Conservation (phyloP, 2,329 filamentous ascomycete genomes). For the Rugonectria rugulosa region DNA sequence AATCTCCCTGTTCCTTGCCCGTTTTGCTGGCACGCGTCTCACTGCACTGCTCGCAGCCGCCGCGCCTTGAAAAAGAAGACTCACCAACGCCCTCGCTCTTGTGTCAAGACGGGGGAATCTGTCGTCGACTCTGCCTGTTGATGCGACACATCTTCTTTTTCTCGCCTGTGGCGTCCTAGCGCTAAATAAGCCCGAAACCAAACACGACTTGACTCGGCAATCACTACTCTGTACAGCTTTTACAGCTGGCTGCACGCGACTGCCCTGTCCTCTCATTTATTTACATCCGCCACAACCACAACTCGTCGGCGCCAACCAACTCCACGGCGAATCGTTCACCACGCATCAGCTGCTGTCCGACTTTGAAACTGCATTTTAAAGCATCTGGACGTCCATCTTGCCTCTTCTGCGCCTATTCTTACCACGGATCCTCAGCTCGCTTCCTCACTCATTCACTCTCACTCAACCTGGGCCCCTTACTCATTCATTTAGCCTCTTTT, state of each 20-base stretch:
- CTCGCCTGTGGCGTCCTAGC: not conserved
- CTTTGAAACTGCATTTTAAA: too few species aligned
- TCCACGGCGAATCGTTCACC: not conserved
- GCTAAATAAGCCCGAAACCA: constrained; percentile 6
- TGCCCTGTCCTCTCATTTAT: constrained; percentile 18
- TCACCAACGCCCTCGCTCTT: constrained; percentile 26
- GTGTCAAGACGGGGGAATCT: constrained; percentile 10
- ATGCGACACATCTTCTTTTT: constrained; percentile 2
- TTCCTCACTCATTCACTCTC: constrained; percentile 3
- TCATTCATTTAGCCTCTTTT: not conserved
- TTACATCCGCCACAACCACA: constrained; percentile 22
- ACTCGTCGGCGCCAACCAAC: constrained; percentile 1
- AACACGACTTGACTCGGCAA: not conserved
- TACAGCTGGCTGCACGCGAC: constrained; percentile 15
- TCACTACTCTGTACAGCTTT: constrained; percentile 10
- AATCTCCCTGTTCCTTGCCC: constrained; percentile 39
- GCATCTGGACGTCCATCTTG: too few species aligned
- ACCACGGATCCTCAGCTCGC: not conserved
- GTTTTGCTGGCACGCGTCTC: constrained; percentile 43
- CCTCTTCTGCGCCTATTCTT: not conserved
- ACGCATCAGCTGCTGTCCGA: constrained; percentile 1
- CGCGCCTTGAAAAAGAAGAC: constrained; percentile 27
- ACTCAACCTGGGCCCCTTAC: constrained; percentile 6
- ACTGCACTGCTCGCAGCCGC: constrained; percentile 27
- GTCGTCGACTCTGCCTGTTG: not conserved